A percentile compares a stretch with the other conserved stretches of the same genome.
These are phyloP conservation scores for Penicillium paradoxum DNA, from an alignment of 495 filamentous ascomycete genomes.

Conservation along the genomic window DNA sequence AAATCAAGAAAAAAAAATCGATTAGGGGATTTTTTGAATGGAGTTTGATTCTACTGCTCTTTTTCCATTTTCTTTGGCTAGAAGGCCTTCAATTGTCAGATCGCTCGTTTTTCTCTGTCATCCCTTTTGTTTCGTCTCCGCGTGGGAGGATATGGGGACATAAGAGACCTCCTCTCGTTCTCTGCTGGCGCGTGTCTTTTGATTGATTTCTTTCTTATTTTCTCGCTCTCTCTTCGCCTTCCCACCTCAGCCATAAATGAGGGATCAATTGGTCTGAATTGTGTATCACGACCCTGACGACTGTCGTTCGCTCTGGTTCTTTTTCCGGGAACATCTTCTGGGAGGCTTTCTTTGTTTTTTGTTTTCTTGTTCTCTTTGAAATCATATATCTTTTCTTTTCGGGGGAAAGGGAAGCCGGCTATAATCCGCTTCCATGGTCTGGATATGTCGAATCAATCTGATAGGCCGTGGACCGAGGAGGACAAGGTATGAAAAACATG, in stretches of 20 bases:
- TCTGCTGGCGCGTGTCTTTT: constrained; percentile 6
- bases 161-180: constrained; percentile 15
- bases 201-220: constrained; percentile 8
- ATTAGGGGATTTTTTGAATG: constrained; percentile 11
- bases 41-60: constrained; percentile 15
- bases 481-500: constrained; percentile 48
- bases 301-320: background rate
- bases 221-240: constrained; percentile 9
- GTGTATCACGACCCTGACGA: constrained; percentile 6
- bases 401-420: constrained; percentile 4
- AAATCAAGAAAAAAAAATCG: constrained; percentile 2
- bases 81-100: constrained; percentile 14
- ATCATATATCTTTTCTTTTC: constrained; percentile 5
- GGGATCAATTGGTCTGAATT: background rate
- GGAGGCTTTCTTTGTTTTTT: constrained; percentile 27
- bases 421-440: constrained; percentile 36
- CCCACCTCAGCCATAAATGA: constrained; percentile 1
- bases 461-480: constrained; percentile 53
- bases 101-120: constrained; percentile 6
- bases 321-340: constrained; percentile 20
- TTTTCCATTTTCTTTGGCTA: constrained; percentile 22
- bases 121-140: constrained; percentile 11
- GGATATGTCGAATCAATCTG: constrained; percentile 47
- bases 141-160: constrained; percentile 15
- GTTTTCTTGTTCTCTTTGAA: constrained; percentile 3